Base-by-base conservation (phyloP, 805 yeast genomes). In the Alloascoidea hylecoeti region DNA sequence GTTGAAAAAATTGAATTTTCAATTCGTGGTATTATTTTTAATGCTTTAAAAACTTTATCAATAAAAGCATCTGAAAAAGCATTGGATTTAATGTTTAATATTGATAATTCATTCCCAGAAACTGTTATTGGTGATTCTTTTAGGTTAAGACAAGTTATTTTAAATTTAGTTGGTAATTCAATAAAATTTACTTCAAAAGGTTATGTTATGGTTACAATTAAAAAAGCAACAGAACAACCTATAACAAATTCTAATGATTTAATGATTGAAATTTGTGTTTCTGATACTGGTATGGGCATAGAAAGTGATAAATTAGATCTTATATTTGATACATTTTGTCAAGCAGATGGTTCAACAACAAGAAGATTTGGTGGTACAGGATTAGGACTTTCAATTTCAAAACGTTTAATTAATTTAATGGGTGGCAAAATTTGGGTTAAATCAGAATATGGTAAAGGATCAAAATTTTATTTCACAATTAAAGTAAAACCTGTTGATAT, bases 251-350 rank as follows among this genome's bases (percentile, higher is more conserved):
- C 30, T 3, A 36, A 38, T 9, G 30, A 41, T 27, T 39, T 54
- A 23, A 35, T 43, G 40, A 38, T 55, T 18, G 41, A 44, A 19
- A 47, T 55, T 41, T 55, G 49, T 36, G 54, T 56, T 36, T 50
- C 48, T 33, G 60, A 55, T 38, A 55, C 60, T 16, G 60, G 60
- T 3, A 45, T 56, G 15, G 60, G 60, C 4, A 55, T 55, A 36
- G 49, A 49, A 16, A 43, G 46, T 23, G 53, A 47, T 18, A 58
- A 53, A 37, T 46, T 46, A 14, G 43, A 38, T 19, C 44, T 50
- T 16, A 54, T 55, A 54, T 55, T 55, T 44, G 55, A 56, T 38
- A 57, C 60, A 12, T 55, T 50, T 40, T 50, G 55, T 13, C 60
- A 55, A 38, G 44, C 55, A 6, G 51, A 46, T 33, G 46, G 44